Evolutionary conservation across 2,329 filamentous ascomycete species (phyloP).

Genomic region (Fusarium sp.): DNA sequence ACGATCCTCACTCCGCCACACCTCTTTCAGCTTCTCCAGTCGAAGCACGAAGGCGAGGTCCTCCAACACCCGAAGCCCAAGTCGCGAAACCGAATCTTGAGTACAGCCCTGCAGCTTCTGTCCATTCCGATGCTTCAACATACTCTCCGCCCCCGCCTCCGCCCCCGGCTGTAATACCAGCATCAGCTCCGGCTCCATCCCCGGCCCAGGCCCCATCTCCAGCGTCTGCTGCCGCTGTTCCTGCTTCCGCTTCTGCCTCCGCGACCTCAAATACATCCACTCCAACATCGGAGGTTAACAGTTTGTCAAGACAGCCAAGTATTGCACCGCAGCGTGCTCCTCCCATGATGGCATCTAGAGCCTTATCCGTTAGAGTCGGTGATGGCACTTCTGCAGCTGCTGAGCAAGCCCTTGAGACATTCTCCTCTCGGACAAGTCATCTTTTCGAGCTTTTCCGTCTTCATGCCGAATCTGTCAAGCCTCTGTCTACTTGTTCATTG

Average conservation of each 20-base stretch:
- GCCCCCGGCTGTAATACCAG: conserved; percentile 26
- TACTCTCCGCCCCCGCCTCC: conserved; percentile 46
- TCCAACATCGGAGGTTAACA: conserved; percentile 35
- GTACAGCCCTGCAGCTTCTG: conserved; percentile 61
- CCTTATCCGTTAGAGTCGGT: conserved; percentile 58
- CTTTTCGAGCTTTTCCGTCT: conserved; percentile 83
- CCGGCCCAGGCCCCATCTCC: conserved; percentile 19
- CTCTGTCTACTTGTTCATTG: conserved; percentile 74
- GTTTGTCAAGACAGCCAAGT: conserved; percentile 46
- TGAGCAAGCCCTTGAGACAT: conserved; percentile 78
- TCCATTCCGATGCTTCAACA: conserved; percentile 54
- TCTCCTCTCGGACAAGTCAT: conserved; percentile 79
- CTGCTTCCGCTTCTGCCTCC: background rate
- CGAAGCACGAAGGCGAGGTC: conserved; percentile 40
- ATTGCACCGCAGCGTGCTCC: conserved; percentile 49
- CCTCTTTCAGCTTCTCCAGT: conserved; percentile 47
- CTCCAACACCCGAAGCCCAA: conserved; percentile 51
- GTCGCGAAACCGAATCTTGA: conserved; percentile 50
- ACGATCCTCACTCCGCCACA: conserved; percentile 50
- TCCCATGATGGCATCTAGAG: conserved; percentile 50
- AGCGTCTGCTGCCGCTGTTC: background rate
- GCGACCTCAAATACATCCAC: conserved; percentile 14
- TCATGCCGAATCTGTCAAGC: conserved; percentile 81
- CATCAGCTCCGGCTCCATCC: conserved; percentile 12
- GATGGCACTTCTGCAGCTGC: conserved; percentile 63